A percentile compares a stretch with the other conserved stretches of the same genome.
Conservation (phyloP, 2,329 filamentous ascomycete genomes). For the Xylaria hypoxylon region DNA sequence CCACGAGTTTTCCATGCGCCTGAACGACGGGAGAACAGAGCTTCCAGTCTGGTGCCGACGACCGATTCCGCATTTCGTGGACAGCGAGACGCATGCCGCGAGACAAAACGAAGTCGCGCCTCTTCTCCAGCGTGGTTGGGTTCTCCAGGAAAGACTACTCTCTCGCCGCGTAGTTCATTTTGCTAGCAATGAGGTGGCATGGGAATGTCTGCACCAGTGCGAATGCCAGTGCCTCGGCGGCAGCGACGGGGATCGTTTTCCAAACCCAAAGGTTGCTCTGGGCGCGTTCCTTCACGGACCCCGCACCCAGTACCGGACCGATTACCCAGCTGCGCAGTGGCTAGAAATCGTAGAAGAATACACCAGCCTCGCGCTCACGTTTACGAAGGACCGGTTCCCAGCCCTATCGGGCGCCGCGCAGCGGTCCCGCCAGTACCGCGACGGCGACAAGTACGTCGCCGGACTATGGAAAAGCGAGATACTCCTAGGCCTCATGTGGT, state of each 20-base stretch:
- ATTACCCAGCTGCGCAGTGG: neutral
- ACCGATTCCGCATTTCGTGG: conserved; percentile 15
- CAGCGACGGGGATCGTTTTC: neutral
- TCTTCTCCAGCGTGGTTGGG: conserved; percentile 10
- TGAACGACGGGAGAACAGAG: neutral
- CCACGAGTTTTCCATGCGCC: neutral
- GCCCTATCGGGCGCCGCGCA: conserved; percentile 11
- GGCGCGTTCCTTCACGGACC: conserved; percentile 13
- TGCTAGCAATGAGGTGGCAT: neutral
- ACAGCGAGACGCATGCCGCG: neutral
- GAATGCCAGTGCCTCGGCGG: conserved; percentile 10
- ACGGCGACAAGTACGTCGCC: conserved; percentile 11
- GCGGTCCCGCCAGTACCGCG: conserved; percentile 9
- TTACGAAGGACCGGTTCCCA: neutral
- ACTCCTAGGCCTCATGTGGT: neutral
- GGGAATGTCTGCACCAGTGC: conserved; percentile 10
- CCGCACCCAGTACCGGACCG: neutral
- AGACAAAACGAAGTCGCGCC: neutral
- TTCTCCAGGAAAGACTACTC: conserved; percentile 7
- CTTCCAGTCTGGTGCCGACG: conserved; percentile 3
- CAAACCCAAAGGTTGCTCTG: neutral
- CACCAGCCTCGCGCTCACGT: conserved; percentile 13
- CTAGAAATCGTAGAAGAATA: conserved; percentile 10
- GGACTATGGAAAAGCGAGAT: conserved; percentile 10
- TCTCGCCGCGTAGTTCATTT: conserved; percentile 7